Conservation (phyloP, 352 stramenopile genomes). For the Blastocystis sp. region DNA sequence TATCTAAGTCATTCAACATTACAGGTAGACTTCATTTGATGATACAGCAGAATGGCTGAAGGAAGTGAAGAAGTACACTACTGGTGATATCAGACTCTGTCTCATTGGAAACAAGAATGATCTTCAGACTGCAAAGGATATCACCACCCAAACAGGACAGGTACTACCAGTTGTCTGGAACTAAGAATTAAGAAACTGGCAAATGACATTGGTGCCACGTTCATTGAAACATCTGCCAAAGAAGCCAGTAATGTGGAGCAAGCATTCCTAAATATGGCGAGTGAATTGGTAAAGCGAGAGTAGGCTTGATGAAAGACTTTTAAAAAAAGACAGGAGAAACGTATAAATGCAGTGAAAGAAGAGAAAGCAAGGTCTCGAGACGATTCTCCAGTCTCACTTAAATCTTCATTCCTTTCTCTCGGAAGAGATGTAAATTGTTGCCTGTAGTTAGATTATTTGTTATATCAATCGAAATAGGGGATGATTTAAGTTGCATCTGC, state of each 20-base stretch:
- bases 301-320: neutral
- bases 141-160: neutral
- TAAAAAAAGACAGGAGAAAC: no score
- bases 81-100: slow-evolving; percentile 56
- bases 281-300: slow-evolving; percentile 51
- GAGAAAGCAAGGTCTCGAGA: neutral
- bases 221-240: slow-evolving; percentile 54
- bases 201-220: neutral
- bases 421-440: slow-evolving; percentile 18
- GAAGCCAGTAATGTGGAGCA: slow-evolving; percentile 40
- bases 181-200: neutral
- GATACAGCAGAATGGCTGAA: slow-evolving; percentile 67
- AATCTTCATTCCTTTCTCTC: neutral
- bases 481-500: neutral
- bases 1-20: slow-evolving; percentile 47
- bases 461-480: neutral
- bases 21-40: slow-evolving; percentile 73
- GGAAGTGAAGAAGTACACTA: slow-evolving; percentile 60
- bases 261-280: slow-evolving; percentile 23
- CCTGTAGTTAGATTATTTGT: slow-evolving; percentile 1
- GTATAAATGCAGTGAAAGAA: neutral
- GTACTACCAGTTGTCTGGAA: neutral
- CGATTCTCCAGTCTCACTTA: neutral
- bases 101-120: slow-evolving; percentile 71
- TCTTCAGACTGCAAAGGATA: slow-evolving; percentile 42